These are phyloP conservation scores for Verbena officinalis DNA, from an alignment of 257 asterid species.

Conservation along the genomic window DNA sequence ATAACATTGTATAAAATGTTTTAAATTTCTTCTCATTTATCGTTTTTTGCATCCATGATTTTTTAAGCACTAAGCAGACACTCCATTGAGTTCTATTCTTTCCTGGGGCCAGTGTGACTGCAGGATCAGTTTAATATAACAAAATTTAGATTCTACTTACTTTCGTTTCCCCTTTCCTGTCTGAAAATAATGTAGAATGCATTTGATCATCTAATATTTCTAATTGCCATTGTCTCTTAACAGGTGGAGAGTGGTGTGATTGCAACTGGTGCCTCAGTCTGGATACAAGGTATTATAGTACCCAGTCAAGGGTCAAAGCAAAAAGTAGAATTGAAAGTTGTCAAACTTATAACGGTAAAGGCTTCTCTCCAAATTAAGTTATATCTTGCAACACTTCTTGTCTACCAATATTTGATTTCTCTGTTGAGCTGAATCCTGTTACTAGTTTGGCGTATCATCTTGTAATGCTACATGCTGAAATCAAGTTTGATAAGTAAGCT, in stretches of 20 bases:
- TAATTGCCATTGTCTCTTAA: constrained; percentile 28
- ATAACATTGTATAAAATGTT: not conserved
- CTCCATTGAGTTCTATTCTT: constrained; percentile 3
- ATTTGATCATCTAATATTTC: constrained; percentile 16
- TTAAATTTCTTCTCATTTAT: not conserved
- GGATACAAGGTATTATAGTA: constrained; percentile 75
- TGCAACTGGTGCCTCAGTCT: constrained; percentile 88
- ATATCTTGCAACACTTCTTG: constrained; percentile 3
- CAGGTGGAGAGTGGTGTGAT: constrained; percentile 80
- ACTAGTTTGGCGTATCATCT: constrained; percentile 13
- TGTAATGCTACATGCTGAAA: constrained; percentile 5
- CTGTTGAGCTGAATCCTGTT: constrained; percentile 10
- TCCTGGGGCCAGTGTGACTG: not conserved
- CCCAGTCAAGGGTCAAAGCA: constrained; percentile 97
- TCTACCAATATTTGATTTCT: constrained; percentile 7
- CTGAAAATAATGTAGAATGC: constrained; percentile 24
- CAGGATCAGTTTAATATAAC: not conserved
- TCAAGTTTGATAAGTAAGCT: not conserved
- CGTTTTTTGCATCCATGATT: not conserved
- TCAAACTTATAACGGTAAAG: constrained; percentile 78
- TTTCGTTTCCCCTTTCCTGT: no score
- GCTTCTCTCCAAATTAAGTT: constrained; percentile 19
- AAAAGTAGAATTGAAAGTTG: constrained; percentile 85
- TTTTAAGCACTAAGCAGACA: not conserved
- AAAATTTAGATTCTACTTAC: no score